Evolutionary conservation across 495 filamentous ascomycete species (phyloP).

Genomic region (Cenococcum geophilum): DNA sequence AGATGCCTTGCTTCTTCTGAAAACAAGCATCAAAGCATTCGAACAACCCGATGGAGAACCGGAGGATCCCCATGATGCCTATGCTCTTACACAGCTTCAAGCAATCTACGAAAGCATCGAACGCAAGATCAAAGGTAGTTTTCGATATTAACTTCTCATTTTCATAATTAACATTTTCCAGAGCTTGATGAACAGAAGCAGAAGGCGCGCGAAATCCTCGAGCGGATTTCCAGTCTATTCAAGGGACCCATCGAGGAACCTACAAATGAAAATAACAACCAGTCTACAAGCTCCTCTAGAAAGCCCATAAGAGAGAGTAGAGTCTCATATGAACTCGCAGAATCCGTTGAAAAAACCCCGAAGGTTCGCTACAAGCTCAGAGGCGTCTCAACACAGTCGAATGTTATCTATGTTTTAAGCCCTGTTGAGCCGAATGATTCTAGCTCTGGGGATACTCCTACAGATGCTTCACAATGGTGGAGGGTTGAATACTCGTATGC

Average conservation of each 20-base stretch:
- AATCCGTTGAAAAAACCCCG: background rate
- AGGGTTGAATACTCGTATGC: conserved; percentile 19
- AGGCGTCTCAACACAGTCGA: conserved; percentile 22
- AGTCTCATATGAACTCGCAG: background rate
- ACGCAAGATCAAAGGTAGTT: conserved; percentile 40
- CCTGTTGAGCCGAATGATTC: conserved; percentile 4
- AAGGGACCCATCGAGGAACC: conserved; percentile 29
- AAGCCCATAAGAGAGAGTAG: background rate
- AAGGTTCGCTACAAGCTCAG: conserved; percentile 9
- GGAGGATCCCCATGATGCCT: conserved; percentile 12
- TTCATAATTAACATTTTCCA: conserved; percentile 26
- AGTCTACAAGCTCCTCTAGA: background rate
- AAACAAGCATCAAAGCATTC: conserved; percentile 26
- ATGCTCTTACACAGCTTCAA: conserved; percentile 24
- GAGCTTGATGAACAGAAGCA: conserved; percentile 51
- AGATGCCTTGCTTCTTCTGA: conserved; percentile 18
- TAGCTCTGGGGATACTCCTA: background rate
- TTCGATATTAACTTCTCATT: background rate
- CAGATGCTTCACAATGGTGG: conserved; percentile 19
- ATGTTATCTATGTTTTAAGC: conserved; percentile 18
- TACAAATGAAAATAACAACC: background rate
- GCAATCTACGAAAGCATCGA: conserved; percentile 25
- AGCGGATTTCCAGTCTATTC: conserved; percentile 47
- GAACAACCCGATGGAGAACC: conserved; percentile 4
- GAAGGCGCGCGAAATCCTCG: conserved; percentile 44